These are phyloP conservation scores for Fusarium fracticaudum DNA, from an alignment of 2,329 filamentous ascomycete species.

Conservation along the genomic window DNA sequence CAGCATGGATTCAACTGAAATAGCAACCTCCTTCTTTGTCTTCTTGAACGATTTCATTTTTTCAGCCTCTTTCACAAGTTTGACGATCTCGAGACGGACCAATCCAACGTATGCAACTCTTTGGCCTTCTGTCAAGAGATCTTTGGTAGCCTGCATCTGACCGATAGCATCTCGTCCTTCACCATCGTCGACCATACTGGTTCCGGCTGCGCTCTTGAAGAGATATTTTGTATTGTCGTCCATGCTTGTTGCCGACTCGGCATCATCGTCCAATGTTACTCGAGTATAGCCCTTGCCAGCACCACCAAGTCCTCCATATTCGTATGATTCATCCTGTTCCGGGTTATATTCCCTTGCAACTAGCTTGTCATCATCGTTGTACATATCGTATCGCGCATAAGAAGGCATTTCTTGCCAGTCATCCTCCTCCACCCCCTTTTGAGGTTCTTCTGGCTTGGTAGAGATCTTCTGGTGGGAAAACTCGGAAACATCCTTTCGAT, in stretches of 20 bases:
- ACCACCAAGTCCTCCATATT: conserved; percentile 82
- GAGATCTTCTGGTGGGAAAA: conserved; percentile 89
- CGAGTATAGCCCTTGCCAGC: conserved; percentile 95
- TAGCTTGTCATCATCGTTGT: conserved; percentile 90
- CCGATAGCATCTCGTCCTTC: conserved; percentile 85
- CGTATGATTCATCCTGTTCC: conserved; percentile 73
- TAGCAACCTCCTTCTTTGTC: conserved; percentile 75
- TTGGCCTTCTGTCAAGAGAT: conserved; percentile 93
- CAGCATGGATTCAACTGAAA: conserved; percentile 79
- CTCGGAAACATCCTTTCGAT: conserved; percentile 68
- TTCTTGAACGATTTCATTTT: conserved; percentile 68
- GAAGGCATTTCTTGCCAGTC: conserved; percentile 96
- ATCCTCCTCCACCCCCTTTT: conserved; percentile 64
- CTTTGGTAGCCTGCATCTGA: conserved; percentile 96
- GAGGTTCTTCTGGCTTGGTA: conserved; percentile 63
- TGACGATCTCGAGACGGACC: conserved; percentile 80
- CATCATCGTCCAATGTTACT: conserved; percentile 95
- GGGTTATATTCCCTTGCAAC: conserved; percentile 83
- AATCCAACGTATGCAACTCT: conserved; percentile 95
- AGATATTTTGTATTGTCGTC: conserved; percentile 97
- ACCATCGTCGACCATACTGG: conserved; percentile 74
- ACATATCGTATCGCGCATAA: conserved; percentile 91
- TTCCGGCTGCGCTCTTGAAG: conserved; percentile 78
- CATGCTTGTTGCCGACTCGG: conserved; percentile 91
- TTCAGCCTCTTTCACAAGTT: conserved; percentile 77